phyloP scores from a whole-genome alignment of 345 rosid species.

The Cochlearia excelsa region DNA sequence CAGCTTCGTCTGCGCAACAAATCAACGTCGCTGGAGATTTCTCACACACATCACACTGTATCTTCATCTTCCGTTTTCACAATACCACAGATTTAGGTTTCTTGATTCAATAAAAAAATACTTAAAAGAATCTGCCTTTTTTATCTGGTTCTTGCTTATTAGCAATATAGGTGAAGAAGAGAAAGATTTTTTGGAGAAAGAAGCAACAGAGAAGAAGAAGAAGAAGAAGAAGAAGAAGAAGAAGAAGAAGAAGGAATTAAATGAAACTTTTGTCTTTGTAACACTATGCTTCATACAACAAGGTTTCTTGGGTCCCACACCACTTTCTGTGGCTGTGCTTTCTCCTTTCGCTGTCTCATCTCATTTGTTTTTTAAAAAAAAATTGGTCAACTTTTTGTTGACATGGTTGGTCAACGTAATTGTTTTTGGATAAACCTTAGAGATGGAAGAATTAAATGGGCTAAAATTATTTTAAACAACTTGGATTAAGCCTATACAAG shows the following conservation, averaged over 20 bases:
- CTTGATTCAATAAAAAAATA: background rate
- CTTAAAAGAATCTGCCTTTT: too few species aligned
- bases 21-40: conserved; percentile 88
- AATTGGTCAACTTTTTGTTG: too few species aligned
- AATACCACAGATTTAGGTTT: background rate
- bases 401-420: too few species aligned
- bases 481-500: too few species aligned
- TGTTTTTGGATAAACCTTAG: too few species aligned
- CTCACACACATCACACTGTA: conserved; percentile 99
- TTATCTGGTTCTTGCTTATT: too few species aligned
- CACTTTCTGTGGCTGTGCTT: conserved; percentile 26
- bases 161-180: too few species aligned
- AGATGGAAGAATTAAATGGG: too few species aligned
- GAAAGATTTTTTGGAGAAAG: background rate
- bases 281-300: conserved; percentile 35
- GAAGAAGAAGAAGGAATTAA: conserved; percentile 8
- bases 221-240: too few species aligned
- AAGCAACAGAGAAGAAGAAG: too few species aligned
- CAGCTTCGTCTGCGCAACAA: conserved; percentile 97
- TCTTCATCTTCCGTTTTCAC: conserved; percentile 55
- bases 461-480: too few species aligned
- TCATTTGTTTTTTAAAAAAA: background rate
- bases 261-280: conserved; percentile 12
- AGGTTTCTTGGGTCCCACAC: conserved; percentile 28
- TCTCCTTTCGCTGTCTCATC: background rate